Evolutionary conservation across 306 rosid genomes (phyloP).

Genomic region (Castanea sativa): DNA sequence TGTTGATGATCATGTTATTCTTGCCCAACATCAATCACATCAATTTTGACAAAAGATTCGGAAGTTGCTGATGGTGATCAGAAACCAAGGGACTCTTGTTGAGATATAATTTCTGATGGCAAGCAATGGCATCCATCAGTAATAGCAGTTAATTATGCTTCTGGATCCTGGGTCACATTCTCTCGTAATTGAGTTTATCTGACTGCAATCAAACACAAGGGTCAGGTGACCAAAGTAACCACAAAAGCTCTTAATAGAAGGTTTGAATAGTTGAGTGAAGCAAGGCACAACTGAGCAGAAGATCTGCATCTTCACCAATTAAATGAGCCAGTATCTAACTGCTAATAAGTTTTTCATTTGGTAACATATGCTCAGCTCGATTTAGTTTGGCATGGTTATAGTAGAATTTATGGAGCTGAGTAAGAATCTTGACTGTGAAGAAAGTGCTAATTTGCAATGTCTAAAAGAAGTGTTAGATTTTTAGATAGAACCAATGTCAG

Average conservation of each 20-base stretch:
- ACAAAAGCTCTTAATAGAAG: conserved; percentile 7
- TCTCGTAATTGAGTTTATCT: conserved; percentile 84
- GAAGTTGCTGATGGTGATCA: neutral
- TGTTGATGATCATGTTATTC: neutral
- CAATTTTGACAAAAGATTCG: neutral
- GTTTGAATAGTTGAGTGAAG: neutral
- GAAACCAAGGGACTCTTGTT: conserved; percentile 8
- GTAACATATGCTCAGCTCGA: neutral
- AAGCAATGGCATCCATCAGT: neutral
- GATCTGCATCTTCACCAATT: neutral
- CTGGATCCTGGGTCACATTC: conserved; percentile 43
- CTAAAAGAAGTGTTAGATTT: neutral
- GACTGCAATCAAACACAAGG: conserved; percentile 55
- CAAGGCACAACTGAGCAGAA: neutral
- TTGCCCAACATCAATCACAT: neutral
- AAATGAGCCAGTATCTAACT: neutral
- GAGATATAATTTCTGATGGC: neutral
- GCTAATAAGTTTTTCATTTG: neutral
- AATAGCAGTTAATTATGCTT: neutral
- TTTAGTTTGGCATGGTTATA: neutral
- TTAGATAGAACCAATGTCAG: neutral
- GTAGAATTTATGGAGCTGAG: neutral
- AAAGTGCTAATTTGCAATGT: neutral
- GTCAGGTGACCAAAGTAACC: neutral
- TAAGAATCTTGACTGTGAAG: neutral